Conservation (phyloP, 2,329 filamentous ascomycete genomes). For the Ophiostoma himal-ulmi region DNA sequence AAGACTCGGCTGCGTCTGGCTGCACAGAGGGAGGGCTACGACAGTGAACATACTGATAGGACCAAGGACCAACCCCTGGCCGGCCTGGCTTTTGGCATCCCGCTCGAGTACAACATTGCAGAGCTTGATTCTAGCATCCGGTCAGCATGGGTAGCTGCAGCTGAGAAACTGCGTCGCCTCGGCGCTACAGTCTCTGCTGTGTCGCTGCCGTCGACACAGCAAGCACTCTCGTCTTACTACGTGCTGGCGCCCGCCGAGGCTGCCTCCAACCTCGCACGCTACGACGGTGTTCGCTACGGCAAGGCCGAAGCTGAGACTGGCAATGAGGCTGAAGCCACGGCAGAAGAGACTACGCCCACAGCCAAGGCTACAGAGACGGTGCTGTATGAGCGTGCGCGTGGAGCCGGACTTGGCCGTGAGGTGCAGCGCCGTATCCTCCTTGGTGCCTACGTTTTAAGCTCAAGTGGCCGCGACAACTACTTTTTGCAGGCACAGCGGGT, state of each 20-base stretch:
- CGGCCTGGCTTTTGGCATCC: slow-evolving; percentile 50
- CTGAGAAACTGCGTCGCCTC: slow-evolving; percentile 53
- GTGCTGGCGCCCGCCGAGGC: slow-evolving; percentile 92
- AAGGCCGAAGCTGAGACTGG: neutral
- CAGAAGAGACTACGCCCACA: neutral
- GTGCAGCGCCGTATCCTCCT: slow-evolving; percentile 82
- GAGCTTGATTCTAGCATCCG: slow-evolving; percentile 69
- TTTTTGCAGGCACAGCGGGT: slow-evolving; percentile 91
- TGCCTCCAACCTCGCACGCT: slow-evolving; percentile 91
- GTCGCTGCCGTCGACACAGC: slow-evolving; percentile 74
- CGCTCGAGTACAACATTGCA: slow-evolving; percentile 77
- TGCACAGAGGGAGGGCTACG: slow-evolving; percentile 20
- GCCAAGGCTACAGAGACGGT: slow-evolving; percentile 42
- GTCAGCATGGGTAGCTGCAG: slow-evolving; percentile 59
- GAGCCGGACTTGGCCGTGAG: slow-evolving; percentile 71
- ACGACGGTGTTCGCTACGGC: slow-evolving; percentile 96
- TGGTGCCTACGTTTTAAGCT: slow-evolving; percentile 84
- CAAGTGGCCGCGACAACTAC: slow-evolving; percentile 89
- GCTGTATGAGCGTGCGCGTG: slow-evolving; percentile 71
- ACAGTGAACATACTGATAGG: neutral
- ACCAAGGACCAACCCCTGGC: slow-evolving; percentile 14
- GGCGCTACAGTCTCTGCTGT: slow-evolving; percentile 70
- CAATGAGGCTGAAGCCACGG: neutral
- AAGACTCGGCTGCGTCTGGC: slow-evolving; percentile 47
- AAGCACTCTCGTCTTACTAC: slow-evolving; percentile 90